Evolutionary conservation across 192 early-diverging fungal genomes (phyloP).

Genomic region (Dissophora ornata): DNA sequence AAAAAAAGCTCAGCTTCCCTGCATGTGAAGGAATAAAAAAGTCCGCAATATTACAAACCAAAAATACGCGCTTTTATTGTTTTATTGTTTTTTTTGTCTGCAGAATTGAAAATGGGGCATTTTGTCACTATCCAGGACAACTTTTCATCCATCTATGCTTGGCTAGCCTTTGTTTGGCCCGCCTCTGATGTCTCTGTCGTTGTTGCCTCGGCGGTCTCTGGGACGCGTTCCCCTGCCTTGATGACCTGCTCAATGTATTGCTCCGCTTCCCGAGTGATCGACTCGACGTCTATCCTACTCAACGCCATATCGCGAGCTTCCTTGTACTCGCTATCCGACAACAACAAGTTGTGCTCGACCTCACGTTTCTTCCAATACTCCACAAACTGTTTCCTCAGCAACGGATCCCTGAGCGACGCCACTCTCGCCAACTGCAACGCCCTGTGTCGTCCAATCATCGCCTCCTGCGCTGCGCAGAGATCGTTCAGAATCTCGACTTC

Average conservation of each 20-base stretch:
- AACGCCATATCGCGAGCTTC: constrained; percentile 45
- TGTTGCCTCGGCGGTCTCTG: background rate
- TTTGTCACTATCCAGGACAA: too few relatives aligned
- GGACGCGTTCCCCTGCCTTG: constrained; percentile 27
- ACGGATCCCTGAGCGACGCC: constrained; percentile 31
- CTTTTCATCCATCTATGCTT: too few relatives aligned
- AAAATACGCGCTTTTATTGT: too few relatives aligned
- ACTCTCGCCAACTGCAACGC: constrained; percentile 43
- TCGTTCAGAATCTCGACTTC: constrained; percentile 46
- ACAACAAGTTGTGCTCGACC: constrained; percentile 40
- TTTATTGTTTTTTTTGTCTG: too few relatives aligned
- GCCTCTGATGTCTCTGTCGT: background rate
- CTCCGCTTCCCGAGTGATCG: constrained; percentile 25
- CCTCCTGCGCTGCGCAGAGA: constrained; percentile 47
- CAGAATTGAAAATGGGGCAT: too few relatives aligned
- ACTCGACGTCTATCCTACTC: constrained; percentile 48
- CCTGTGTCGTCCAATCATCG: constrained; percentile 42
- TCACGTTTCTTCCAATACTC: constrained; percentile 52
- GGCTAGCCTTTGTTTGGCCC: too few relatives aligned
- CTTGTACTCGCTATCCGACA: constrained; percentile 40
- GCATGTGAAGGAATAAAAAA: too few relatives aligned
- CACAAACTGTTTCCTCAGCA: constrained; percentile 49
- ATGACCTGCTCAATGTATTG: constrained; percentile 41
- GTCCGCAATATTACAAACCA: too few relatives aligned
- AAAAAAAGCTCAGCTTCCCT: too few relatives aligned